Evolutionary conservation across 164 flowering plant species (phyloP), one percentile per base, ranked within the genome.

Genomic region (Vitis vinifera): DNA sequence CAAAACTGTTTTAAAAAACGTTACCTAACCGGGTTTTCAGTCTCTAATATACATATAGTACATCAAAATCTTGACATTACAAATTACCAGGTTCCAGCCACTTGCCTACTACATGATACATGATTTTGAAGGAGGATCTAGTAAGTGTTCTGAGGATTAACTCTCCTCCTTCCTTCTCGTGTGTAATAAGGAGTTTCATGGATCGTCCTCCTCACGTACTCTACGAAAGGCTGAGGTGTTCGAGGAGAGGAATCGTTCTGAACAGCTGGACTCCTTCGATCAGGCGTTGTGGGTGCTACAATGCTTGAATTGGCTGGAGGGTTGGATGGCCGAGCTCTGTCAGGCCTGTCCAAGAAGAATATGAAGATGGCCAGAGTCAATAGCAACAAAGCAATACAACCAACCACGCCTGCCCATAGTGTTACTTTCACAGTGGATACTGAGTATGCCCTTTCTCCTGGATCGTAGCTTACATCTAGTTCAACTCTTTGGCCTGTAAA

Each of bases 131-230:
- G 17, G 27, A 2, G 56, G 47, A 65, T 52, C 79, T 91, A 93
- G 71, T 76, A 86, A 9, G 97, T 91, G 51, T 89, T 81, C 72
- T 91, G 98, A n/a, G 88, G 86, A 80, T 87, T 84, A 70, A 78
- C 73, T 75, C 98, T 86, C 78, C 97, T 76, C 66, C 92, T 80
- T 8, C 81, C 84, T 52, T 84, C 87, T 52, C 85, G 84, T 69
- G 81, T 83, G 71, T 89, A 90, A 72, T 92, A 79, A 1, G 98
- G 98, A 37, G 98, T 92, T 80, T 92, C 97, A 70, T 94, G 97
- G 11, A 94, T 82, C n/a, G 98, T 94, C 73, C 87, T 84, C 78
- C 92, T 82, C 48, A 94, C 86, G 70, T 94, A 94, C n/a, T 94
- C 98, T 1, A 91, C 67, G 66, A 85, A 94, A 2, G 93, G 93